Evolutionary conservation across 2,329 filamentous ascomycete species (phyloP), one percentile per base, ranked within the genome.

Genomic region (Pseudogymnoascus sp.): DNA sequence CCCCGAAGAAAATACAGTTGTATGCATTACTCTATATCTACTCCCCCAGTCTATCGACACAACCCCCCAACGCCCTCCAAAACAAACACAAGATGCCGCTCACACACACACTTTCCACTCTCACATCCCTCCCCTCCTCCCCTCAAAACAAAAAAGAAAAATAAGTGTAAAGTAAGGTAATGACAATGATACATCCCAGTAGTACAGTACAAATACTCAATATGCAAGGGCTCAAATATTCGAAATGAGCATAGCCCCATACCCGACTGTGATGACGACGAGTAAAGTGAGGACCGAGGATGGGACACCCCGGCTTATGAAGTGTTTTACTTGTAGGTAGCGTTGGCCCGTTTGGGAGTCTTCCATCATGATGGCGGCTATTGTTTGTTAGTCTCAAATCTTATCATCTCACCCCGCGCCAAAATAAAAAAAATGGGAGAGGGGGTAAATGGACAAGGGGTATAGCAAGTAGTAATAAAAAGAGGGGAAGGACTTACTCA

Each of bases 311-410:
- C 93, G 82, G 61, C 89, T 96, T 71, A 99, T 88, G 76, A 99
- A 99, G 75, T 99, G 95, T 73, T 89, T 90, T 61, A 99, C 96
- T 65, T 89, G 82, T 62, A 99, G 82, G 73, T 99, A 99, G 63
- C 95, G 83, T 73, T 96, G 91, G 7, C 95, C 95, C 0, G 93
- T 96, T 67, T 89, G 84, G 0, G 90, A 84, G 71, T 99, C 93
- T 77, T 99, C 95, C 82, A 97, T 97, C 95, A 99, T 97, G 71
- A 99, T 97, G 3, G 95, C 95, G 72, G 95, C 91, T 96, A 67
- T 50, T 2, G 37, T 59, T 38, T 28, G 61, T 71, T 65, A 71
- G 66, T 4, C 2, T 60, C 28, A 63, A 60, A 40, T 66, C 36
- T 42, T 3, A 21, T 11, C 61, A 28, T 37, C 59, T n/a, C n/a